Evolutionary conservation across 1,284 basidiomycete species (phyloP).

Genomic region (Coniferiporia sulphurascens): DNA sequence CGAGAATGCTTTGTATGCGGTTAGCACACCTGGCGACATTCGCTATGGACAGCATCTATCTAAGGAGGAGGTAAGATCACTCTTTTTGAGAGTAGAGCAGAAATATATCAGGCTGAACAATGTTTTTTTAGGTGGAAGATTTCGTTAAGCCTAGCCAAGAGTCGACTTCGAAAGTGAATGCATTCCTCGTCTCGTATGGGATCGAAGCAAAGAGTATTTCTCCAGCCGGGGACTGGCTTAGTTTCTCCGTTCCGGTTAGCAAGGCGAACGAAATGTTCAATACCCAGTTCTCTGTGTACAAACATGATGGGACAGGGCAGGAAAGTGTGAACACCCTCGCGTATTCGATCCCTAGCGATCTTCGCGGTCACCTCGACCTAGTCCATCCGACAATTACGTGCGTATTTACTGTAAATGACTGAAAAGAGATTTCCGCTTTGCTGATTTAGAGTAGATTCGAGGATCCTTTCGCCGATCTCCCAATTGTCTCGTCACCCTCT

Average conservation of each 20-base stretch:
- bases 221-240: conserved; percentile 24
- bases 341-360: conserved; percentile 22
- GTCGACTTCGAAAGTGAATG: conserved; percentile 18
- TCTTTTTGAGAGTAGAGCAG: neutral
- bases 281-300: conserved; percentile 20
- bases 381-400: conserved; percentile 28
- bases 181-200: conserved; percentile 19
- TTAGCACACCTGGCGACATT: conserved; percentile 26
- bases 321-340: conserved; percentile 19
- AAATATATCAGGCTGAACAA: neutral
- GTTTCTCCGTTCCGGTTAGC: conserved; percentile 19
- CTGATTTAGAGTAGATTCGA: conserved; percentile 8
- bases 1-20: conserved; percentile 23
- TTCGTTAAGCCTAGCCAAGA: conserved; percentile 22
- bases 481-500: conserved; percentile 12
- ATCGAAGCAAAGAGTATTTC: conserved; percentile 15
- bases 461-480: conserved; percentile 14
- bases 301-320: conserved; percentile 18
- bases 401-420: neutral
- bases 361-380: conserved; percentile 21
- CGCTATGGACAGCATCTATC: conserved; percentile 28
- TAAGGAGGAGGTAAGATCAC: conserved; percentile 25
- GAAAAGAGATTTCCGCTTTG: neutral
- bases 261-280: conserved; percentile 20
- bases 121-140: conserved; percentile 16